phyloP scores from a whole-genome alignment of 306 rosid species.

The Cicer cuneatum region DNA sequence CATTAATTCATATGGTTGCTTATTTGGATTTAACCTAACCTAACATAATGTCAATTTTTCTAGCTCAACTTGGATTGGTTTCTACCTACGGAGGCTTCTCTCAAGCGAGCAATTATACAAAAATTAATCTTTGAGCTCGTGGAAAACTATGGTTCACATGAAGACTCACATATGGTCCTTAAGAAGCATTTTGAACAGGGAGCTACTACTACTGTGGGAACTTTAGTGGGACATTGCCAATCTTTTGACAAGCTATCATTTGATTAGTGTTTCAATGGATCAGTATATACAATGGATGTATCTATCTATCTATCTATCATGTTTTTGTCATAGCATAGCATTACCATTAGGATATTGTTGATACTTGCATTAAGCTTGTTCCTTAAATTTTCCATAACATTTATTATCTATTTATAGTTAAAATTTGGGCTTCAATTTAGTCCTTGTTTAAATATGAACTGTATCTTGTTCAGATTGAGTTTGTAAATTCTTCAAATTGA shows the following conservation, averaged over 20 bases:
- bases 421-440: too few relatives aligned
- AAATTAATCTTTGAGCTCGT: conserved; percentile 64
- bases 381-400: too few relatives aligned
- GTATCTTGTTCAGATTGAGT: too few relatives aligned
- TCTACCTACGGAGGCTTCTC: conserved; percentile 74
- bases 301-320: conserved; percentile 35
- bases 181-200: conserved; percentile 65
- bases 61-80: conserved; percentile 83
- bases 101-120: conserved; percentile 75
- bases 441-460: too few relatives aligned
- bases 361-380: too few relatives aligned
- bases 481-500: too few relatives aligned
- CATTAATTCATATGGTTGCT: conserved; percentile 29
- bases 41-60: conserved; percentile 20
- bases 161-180: conserved; percentile 62
- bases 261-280: conserved; percentile 48
- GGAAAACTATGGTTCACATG: conserved; percentile 46
- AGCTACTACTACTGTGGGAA: conserved; percentile 56
- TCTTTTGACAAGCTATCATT: conserved; percentile 59
- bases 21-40: conserved; percentile 17
- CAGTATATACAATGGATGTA: conserved; percentile 57
- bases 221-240: conserved; percentile 53
- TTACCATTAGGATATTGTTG: too few relatives aligned
- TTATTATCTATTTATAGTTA: too few relatives aligned
- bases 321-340: too few relatives aligned